Base-by-base conservation (phyloP, 176 grass and related monocot genomes). In the Tillandsia fasciculata region DNA sequence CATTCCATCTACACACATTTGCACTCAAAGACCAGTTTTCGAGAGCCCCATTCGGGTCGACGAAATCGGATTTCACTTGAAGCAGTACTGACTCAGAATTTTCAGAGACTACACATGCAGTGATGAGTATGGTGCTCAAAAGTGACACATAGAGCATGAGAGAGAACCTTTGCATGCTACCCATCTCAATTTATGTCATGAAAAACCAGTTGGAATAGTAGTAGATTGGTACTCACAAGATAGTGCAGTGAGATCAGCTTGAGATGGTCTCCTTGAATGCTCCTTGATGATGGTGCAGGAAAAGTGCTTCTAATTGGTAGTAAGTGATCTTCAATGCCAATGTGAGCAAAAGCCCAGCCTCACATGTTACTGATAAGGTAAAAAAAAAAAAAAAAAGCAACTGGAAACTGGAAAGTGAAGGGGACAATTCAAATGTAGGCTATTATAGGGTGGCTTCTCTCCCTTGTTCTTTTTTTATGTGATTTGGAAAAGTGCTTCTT, bases 1-100 rank as follows among this genome's bases (percentile, higher is more conserved):
- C 89, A 0, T 86, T 78, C 94, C 89, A 92, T 51, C 70, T 79
- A 78, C 94, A 97, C 20, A 90, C 63, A 65, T 87, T 77, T 26
- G 23, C 26, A 52, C 75, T 67, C 53, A 14, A 66, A 7, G 82
- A 90, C 91, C 91, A 96, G 51, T 76, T 69, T 3, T 86, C 79
- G 74, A 97, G 77, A 51, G 79, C 82, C 47, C 81, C 81, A 33
- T 74, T 12, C 14, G 79, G 78, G 50, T 91, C 89, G 24, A 63
- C 57, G 74, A 93, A 66, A 33, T 68, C 48, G 28, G 89, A 86
- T 53, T 83, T 97, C 73, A 97, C 61, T 78, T 78, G 64, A 51
- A 97, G 58, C 59, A 96, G 88, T 50, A 68, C 64, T 1, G 20
- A 42, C 72, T 82, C 67, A 24, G 70, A 29, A 27, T 63, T 66